Base-by-base conservation (phyloP, 2,329 filamentous ascomycete species). In the Colletotrichum spaethianum region DNA sequence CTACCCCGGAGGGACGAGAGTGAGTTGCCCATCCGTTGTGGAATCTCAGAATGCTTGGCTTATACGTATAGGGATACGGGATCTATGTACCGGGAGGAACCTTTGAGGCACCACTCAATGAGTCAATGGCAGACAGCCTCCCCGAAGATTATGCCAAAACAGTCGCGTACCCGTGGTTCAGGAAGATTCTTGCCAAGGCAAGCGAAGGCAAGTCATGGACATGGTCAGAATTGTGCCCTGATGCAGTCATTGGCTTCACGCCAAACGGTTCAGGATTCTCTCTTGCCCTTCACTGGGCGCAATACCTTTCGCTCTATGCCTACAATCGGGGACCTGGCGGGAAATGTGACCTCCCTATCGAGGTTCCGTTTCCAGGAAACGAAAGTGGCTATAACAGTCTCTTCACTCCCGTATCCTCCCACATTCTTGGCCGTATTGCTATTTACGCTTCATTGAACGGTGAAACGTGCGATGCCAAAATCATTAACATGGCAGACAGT, bases 191-290 rank as follows among this genome's bases (percentile, higher is more conserved):
- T n/a, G 70, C 65, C 6, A 67, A 74, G 3, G 79, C 79, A 2
- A 77, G 77, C n/a, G 44, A 74, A n/a, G 76, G 75, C 2, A 77
- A 75, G 5, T 60, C 26, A 5, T 84, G 82, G 82, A 77, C 79
- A 0, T 84, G 81, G 81, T 77, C 77, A 26, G 82, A 84, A 68
- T 70, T 83, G 0, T 84, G 82, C 36, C 81, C 81, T 1, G 82
- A 84, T 61, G 78, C 74, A 0, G 78, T 83, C 23, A 76, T 84
- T 12, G 82, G 82, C 1, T 84, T 83, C 68, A 82, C 79, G 2
- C 82, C 82, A 3, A 80, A 82, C 31, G 82, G 81, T 4, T 83
- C 80, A 0, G 77, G 76, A 9, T 83, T 77, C 61, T 79, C 77
- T 0, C 75, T 84, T 3, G 81, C 82, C 0, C 75, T 83, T 1